Conservation (phyloP, 2,329 filamentous ascomycete species). For the Neofusicoccum laricinum region DNA sequence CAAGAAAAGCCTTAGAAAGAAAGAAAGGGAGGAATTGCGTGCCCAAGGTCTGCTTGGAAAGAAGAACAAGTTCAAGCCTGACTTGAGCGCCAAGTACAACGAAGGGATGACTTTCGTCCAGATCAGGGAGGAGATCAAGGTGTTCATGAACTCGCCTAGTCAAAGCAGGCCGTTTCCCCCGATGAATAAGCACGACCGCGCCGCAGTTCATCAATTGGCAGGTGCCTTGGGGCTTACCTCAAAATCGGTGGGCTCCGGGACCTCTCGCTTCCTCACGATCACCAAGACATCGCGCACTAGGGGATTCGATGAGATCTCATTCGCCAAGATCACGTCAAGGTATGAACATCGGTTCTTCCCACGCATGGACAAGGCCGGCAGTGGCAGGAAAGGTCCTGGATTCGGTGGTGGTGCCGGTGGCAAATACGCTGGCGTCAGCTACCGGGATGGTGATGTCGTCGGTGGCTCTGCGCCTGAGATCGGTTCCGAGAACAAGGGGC, state of each 20-base stretch:
- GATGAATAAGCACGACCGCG: conserved; percentile 76
- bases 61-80: conserved; percentile 41
- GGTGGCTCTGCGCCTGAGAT: conserved; percentile 83
- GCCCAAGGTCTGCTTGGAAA: conserved; percentile 43
- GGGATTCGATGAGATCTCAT: conserved; percentile 56
- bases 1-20: conserved; percentile 48
- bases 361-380: conserved; percentile 2
- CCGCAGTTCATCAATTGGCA: conserved; percentile 76
- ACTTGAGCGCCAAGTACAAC: conserved; percentile 67
- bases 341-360: conserved; percentile 8
- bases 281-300: conserved; percentile 69
- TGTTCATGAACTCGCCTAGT: conserved; percentile 64
- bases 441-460: conserved; percentile 83
- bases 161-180: conserved; percentile 73
- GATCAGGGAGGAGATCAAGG: conserved; percentile 68
- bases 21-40: conserved; percentile 46
- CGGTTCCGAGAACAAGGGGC: conserved; percentile 75
- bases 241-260: conserved; percentile 73
- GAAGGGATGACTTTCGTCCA: conserved; percentile 69
- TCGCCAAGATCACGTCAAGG: conserved; percentile 40
- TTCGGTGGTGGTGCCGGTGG: conserved; percentile 37
- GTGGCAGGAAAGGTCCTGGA: conserved; percentile 20
- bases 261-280: conserved; percentile 71
- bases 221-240: conserved; percentile 75
- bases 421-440: conserved; percentile 49